Evolutionary conservation across 2,329 filamentous ascomycete species (phyloP).

Genomic region (Didymella exigua): DNA sequence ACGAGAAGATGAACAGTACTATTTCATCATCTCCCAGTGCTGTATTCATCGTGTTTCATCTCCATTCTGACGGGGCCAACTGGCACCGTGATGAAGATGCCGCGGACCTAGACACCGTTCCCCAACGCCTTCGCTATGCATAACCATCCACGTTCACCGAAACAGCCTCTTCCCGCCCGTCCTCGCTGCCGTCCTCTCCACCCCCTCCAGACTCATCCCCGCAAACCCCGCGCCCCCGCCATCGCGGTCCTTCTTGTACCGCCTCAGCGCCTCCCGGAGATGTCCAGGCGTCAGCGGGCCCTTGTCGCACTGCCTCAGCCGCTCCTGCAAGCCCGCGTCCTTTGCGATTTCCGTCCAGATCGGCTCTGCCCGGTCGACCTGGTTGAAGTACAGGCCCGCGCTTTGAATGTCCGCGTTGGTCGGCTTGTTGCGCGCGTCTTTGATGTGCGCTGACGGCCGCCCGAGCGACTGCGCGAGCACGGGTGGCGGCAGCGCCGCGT

Average conservation of each 20-base stretch:
- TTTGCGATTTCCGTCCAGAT: slow-evolving; percentile 38
- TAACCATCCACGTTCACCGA: slow-evolving; percentile 32
- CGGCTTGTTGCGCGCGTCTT: slow-evolving; percentile 35
- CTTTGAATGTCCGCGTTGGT: slow-evolving; percentile 35
- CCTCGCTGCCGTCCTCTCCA: slow-evolving; percentile 52
- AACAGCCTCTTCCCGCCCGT: slow-evolving; percentile 56
- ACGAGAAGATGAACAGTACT: neutral
- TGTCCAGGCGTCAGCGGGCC: slow-evolving; percentile 74
- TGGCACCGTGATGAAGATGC: neutral
- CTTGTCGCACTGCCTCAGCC: slow-evolving; percentile 46
- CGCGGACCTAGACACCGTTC: neutral
- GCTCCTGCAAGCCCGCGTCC: slow-evolving; percentile 33
- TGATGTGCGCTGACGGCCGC: slow-evolving; percentile 39
- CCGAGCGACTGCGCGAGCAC: slow-evolving; percentile 37
- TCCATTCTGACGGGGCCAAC: neutral
- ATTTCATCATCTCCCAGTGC: neutral
- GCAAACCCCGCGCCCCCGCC: slow-evolving; percentile 63
- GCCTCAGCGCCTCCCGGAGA: slow-evolving; percentile 72
- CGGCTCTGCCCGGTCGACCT: slow-evolving; percentile 29
- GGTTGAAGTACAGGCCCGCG: slow-evolving; percentile 32
- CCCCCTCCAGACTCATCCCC: slow-evolving; percentile 56
- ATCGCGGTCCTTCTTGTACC: slow-evolving; percentile 68
- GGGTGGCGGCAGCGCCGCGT: slow-evolving; percentile 31
- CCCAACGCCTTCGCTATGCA: slow-evolving; percentile 17
- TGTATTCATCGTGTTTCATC: neutral